A percentile compares a stretch with the other conserved stretches of the same genome.
Conservation (phyloP, 139 green algal species). For the Chlamydomonas asymmetrica region DNA sequence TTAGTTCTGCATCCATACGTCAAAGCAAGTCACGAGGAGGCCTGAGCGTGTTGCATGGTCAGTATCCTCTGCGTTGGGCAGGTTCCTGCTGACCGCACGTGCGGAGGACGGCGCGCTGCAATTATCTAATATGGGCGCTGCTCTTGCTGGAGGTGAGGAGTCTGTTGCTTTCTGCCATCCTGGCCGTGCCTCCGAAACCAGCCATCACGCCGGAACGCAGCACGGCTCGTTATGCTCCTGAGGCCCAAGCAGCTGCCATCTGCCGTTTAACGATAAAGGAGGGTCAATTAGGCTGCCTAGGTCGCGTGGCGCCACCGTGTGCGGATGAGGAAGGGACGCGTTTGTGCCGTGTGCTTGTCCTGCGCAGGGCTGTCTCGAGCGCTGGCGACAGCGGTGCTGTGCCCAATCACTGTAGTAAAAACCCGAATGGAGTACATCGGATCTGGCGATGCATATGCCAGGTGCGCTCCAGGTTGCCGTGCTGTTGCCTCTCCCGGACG, state of each 20-base stretch:
- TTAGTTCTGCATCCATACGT: too few species aligned
- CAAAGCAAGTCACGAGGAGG: too few species aligned
- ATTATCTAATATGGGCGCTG: neutral
- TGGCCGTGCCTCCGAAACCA: too few species aligned
- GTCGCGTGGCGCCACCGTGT: neutral
- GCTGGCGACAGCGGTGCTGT: constrained; percentile 75
- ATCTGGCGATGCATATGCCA: neutral
- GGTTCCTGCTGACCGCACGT: too few species aligned
- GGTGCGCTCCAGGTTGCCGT: too few species aligned
- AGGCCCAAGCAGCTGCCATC: neutral
- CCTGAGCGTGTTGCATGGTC: too few species aligned
- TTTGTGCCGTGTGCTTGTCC: neutral
- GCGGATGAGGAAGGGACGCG: neutral
- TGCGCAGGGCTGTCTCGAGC: constrained; percentile 67
- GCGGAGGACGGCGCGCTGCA: too few species aligned
- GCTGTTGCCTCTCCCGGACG: too few species aligned
- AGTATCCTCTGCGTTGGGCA: too few species aligned
- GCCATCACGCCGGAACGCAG: too few species aligned
- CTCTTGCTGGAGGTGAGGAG: constrained; percentile 28
- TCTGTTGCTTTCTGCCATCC: too few species aligned
- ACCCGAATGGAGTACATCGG: constrained; percentile 91
- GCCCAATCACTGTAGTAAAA: constrained; percentile 93
- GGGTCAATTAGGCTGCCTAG: too few species aligned
- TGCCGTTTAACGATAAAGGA: neutral
- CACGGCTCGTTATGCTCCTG: neutral